Evolutionary conservation across 2,329 filamentous ascomycete species (phyloP), one percentile per base, ranked within the genome.

Genomic region (Aschersonia sp.): DNA sequence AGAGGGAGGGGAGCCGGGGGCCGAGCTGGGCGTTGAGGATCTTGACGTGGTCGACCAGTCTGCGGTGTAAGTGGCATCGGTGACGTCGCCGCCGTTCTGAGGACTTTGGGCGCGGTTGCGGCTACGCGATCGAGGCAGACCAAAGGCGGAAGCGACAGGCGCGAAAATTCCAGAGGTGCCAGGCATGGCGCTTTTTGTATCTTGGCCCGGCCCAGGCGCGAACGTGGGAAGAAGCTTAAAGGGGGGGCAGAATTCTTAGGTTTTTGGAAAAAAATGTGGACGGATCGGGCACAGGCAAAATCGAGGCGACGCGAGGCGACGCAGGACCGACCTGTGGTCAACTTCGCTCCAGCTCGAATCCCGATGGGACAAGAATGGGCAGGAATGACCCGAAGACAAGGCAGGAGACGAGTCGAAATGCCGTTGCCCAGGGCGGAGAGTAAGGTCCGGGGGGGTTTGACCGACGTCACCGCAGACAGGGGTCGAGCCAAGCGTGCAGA

Each of bases 91-190:
- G 38, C 45, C 45, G n/a, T 46, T 55, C 7, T 49, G 20, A 2
- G 46, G 45, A 30, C 48, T 51, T 44, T 44, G 40, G 50, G 47
- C 20, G 40, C 40, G 40, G 31, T 44, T 48, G 43, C 50, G 55
- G 53, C 56, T 56, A 51, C 55, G 56, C 5, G 58, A 56, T 32
- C 59, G 49, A 28, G 60, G 54, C 31, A 64, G 50, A 48, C 63
- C 61, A 54, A 65, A 64, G 45, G 62, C 63, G 31, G 62, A 64
- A 46, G 58, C 54, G 40, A 63, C 53, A 43, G 61, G 61, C 51
- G 55, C 59, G 30, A 61, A 47, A 47, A 61, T 58, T 40, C 55
- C 59, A 31, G 55, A 52, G 40, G 56, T 51, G 50, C 52, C 51
- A 51, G 61, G 60, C 62, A 63, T 65, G 40, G 40, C 20, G 40